Evolutionary conservation across 2,329 filamentous ascomycete species (phyloP).

Genomic region (Xylariaceae sp.): DNA sequence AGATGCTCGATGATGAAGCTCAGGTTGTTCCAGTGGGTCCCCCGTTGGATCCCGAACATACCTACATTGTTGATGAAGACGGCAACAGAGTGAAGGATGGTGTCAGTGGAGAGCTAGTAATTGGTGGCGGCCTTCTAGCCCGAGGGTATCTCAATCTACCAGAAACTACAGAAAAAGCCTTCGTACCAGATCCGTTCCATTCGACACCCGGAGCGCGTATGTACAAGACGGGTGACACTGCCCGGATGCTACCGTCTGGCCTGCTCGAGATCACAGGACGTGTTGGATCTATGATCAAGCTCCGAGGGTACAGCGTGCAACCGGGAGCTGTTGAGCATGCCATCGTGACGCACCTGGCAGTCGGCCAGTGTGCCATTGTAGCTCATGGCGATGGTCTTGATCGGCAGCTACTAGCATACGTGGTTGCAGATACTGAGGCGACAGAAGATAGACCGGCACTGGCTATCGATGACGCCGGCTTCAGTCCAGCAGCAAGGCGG

Average conservation of each 20-base stretch:
- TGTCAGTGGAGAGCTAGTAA: slow-evolving; percentile 73
- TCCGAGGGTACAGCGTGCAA: slow-evolving; percentile 79
- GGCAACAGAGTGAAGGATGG: slow-evolving; percentile 69
- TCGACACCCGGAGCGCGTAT: slow-evolving; percentile 66
- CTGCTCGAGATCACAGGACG: slow-evolving; percentile 78
- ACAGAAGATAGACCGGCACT: slow-evolving; percentile 64
- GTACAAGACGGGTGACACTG: slow-evolving; percentile 78
- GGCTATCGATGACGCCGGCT: slow-evolving; percentile 72
- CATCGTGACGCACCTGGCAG: slow-evolving; percentile 72
- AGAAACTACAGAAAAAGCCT: slow-evolving; percentile 76
- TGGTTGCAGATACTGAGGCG: slow-evolving; percentile 71
- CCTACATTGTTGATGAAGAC: slow-evolving; percentile 75
- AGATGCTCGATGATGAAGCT: slow-evolving; percentile 68
- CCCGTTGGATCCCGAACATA: slow-evolving; percentile 70
- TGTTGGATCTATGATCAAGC: slow-evolving; percentile 81
- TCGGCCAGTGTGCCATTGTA: slow-evolving; percentile 73
- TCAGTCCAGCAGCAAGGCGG: slow-evolving; percentile 72
- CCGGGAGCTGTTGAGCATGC: slow-evolving; percentile 78
- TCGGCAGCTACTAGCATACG: slow-evolving; percentile 76
- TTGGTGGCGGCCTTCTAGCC: slow-evolving; percentile 76
- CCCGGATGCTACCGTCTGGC: slow-evolving; percentile 70
- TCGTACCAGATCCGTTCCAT: slow-evolving; percentile 70
- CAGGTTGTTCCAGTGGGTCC: slow-evolving; percentile 77
- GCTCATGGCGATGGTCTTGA: slow-evolving; percentile 80
- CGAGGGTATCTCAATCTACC: slow-evolving; percentile 81